Conservation (phyloP, 2,329 filamentous ascomycete species). For the Leptographium galeiforme region DNA sequence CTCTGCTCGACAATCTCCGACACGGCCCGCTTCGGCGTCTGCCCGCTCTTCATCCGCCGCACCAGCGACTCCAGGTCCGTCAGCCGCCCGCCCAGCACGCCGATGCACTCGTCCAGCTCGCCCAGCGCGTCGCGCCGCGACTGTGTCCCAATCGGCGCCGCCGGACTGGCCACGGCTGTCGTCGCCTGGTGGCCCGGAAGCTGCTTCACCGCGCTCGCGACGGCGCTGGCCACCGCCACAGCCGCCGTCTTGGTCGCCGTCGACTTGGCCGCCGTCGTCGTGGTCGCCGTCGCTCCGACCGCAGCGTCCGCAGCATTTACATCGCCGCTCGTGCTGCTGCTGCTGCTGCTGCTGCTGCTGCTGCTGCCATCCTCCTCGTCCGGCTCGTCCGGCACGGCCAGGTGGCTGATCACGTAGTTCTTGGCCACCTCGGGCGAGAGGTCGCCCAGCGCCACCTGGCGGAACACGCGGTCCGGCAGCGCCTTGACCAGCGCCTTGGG, state of each 20-base stretch:
- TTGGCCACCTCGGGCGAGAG: conserved; percentile 77
- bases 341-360: conserved; percentile 5
- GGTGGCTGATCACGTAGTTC: conserved; percentile 73
- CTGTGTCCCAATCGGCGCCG: neutral
- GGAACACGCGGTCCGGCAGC: conserved; percentile 82
- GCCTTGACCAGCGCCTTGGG: conserved; percentile 78
- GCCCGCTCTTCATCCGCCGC: conserved; percentile 76
- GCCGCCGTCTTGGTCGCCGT: neutral
- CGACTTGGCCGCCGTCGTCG: conserved; percentile 1
- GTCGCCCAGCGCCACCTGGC: conserved; percentile 73
- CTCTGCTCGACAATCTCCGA: conserved; percentile 80
- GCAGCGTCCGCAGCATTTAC: no score
- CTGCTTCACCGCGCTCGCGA: conserved; percentile 1
- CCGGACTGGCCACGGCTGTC: neutral
- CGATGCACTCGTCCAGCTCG: conserved; percentile 72
- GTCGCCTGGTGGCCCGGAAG: neutral
- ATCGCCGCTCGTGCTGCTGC: no score
- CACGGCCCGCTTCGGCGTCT: conserved; percentile 68
- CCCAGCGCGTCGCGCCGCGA: conserved; percentile 32
- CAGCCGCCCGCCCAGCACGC: conserved; percentile 74
- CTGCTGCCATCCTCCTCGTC: conserved; percentile 14
- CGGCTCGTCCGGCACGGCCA: conserved; percentile 38
- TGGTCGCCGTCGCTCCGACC: conserved; percentile 6
- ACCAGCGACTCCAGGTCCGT: conserved; percentile 91
- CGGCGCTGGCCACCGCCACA: neutral